A percentile compares a stretch with the other conserved stretches of the same genome.
Conservation (phyloP, 2,329 filamentous ascomycete species). For the Penicillium sp. region DNA sequence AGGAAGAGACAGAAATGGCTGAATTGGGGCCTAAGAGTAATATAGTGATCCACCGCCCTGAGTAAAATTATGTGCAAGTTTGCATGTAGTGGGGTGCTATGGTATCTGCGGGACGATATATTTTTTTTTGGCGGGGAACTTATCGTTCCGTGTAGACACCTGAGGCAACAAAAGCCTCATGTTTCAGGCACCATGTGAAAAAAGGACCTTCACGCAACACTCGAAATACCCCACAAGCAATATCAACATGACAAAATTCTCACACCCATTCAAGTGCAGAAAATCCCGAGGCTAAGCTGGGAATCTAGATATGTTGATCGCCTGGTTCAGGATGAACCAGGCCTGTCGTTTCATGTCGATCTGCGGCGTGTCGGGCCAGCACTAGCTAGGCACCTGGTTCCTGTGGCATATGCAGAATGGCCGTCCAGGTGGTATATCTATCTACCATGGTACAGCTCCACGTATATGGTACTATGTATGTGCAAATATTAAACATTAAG, state of each 20-base stretch:
- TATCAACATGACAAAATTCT: too few relatives aligned
- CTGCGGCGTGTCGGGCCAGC: not conserved
- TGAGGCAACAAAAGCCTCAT: not conserved
- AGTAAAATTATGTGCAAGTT: not conserved
- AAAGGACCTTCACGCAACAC: not conserved
- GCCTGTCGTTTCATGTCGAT: not conserved
- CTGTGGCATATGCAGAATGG: not conserved
- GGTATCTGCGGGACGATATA: not conserved
- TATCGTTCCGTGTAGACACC: not conserved
- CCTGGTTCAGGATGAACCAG: not conserved
- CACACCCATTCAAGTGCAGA: not conserved
- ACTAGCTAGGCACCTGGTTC: not conserved
- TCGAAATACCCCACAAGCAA: not conserved
- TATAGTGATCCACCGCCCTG: not conserved
- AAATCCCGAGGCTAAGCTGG: not conserved
- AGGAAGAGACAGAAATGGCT: conserved; percentile 41
- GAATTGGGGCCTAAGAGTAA: not conserved
- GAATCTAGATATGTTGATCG: not conserved
- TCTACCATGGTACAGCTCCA: not conserved
- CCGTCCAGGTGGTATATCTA: not conserved
- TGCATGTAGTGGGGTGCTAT: not conserved
- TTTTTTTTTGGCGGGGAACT: conserved; percentile 17
- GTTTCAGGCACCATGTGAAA: not conserved
- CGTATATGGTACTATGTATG: not conserved
- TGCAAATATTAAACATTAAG: not conserved